These are phyloP conservation scores for Penicillium sp. DNA, from an alignment of 2,329 filamentous ascomycete genomes.

Conservation along the genomic window DNA sequence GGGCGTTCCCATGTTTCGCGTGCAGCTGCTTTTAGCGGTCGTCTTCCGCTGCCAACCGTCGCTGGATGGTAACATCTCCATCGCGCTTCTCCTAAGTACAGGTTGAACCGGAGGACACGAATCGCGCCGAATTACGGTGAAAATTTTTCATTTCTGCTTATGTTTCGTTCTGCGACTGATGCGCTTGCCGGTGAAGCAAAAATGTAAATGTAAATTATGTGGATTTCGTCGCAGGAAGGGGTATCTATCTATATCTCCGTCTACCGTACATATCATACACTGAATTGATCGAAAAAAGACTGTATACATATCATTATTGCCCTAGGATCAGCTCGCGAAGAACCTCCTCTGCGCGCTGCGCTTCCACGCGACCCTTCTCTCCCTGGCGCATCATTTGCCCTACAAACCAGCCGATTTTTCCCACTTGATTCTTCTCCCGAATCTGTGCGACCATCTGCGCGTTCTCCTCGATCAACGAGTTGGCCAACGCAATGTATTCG, in stretches of 20 bases:
- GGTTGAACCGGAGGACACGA: conserved; percentile 28
- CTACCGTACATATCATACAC: not conserved
- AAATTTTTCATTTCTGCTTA: conserved; percentile 13
- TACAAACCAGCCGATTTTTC: conserved; percentile 66
- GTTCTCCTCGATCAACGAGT: conserved; percentile 51
- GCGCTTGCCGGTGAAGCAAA: not conserved
- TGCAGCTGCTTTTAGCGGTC: conserved; percentile 48
- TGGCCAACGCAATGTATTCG: conserved; percentile 55
- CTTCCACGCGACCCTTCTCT: conserved; percentile 59
- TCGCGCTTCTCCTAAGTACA: conserved; percentile 46
- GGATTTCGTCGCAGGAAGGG: not conserved
- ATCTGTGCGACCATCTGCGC: conserved; percentile 58
- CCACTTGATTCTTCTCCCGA: conserved; percentile 54
- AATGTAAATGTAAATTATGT: not conserved
- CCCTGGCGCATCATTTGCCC: conserved; percentile 64
- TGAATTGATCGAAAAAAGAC: not conserved
- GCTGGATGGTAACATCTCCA: conserved; percentile 11
- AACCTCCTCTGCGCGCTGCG: conserved; percentile 54
- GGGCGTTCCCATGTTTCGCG: conserved; percentile 25
- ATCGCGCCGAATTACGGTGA: conserved; percentile 15
- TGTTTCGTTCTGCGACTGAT: not conserved
- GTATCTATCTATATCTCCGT: not conserved
- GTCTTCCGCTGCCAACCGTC: conserved; percentile 20
- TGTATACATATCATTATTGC: not conserved
- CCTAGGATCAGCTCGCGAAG: conserved; percentile 47